phyloP scores from a whole-genome alignment of 164 flowering plant species.

The Dillenia suffruticosa region DNA sequence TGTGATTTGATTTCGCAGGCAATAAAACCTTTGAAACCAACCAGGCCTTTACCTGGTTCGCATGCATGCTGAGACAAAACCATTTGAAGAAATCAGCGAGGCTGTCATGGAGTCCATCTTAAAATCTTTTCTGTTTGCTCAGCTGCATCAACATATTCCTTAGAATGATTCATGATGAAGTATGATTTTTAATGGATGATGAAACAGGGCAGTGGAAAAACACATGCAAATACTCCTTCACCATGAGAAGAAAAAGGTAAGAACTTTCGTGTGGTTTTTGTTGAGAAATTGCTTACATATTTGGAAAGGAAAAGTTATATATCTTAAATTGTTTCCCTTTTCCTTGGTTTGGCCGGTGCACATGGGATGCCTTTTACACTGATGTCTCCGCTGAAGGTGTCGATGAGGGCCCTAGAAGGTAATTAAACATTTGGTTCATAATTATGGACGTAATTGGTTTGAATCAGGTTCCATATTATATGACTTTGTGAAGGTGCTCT shows the following conservation, averaged over 20 bases:
- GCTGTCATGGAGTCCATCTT: constrained; percentile 61
- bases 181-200: not conserved
- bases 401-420: constrained; percentile 82
- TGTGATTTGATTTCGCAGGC: constrained; percentile 60
- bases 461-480: too few relatives aligned
- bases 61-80: constrained; percentile 89
- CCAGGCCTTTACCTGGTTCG: constrained; percentile 67
- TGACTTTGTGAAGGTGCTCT: not conserved
- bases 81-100: constrained; percentile 81
- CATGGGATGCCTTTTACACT: constrained; percentile 99
- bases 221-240: constrained; percentile 82
- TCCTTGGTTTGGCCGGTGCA: too few relatives aligned
- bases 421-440: not conserved
- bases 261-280: not conserved
- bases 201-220: constrained; percentile 73
- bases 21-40: constrained; percentile 63
- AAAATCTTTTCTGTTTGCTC: too few relatives aligned
- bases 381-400: constrained; percentile 96
- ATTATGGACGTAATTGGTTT: too few relatives aligned
- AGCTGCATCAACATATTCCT: too few relatives aligned
- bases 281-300: not conserved
- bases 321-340: not conserved
- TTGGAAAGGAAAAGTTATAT: not conserved
- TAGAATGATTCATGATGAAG: not conserved
- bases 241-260: constrained; percentile 88